These are phyloP conservation scores for Pestalotiopsis sp. DNA, from an alignment of 2,329 filamentous ascomycete species.

Conservation along the genomic window DNA sequence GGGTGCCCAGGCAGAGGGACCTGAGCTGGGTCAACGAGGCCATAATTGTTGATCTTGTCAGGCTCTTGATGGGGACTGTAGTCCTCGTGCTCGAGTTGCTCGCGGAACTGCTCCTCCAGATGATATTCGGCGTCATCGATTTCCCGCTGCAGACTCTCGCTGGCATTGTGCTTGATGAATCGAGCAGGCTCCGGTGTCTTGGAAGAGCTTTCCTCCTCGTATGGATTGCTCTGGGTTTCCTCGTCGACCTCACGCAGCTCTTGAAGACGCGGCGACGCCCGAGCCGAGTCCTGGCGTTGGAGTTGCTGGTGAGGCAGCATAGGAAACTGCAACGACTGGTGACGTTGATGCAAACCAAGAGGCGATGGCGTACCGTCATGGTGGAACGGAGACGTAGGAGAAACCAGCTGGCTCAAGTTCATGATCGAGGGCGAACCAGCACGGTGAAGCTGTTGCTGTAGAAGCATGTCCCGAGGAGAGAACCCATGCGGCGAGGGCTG, in stretches of 20 bases:
- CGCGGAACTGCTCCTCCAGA: constrained; percentile 76
- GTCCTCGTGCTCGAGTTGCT: constrained; percentile 78
- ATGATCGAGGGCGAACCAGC: constrained; percentile 67
- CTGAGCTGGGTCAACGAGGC: constrained; percentile 20
- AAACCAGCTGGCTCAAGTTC: constrained; percentile 58
- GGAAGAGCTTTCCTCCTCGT: constrained; percentile 49
- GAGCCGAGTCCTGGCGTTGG: constrained; percentile 54
- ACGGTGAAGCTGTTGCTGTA: constrained; percentile 54
- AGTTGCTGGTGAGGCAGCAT: constrained; percentile 60
- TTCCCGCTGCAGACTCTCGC: constrained; percentile 78
- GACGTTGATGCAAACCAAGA: constrained; percentile 54
- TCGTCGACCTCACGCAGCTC: constrained; percentile 77
- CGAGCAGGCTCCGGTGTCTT: constrained; percentile 54
- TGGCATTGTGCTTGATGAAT: constrained; percentile 67
- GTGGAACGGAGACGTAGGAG: constrained; percentile 66
- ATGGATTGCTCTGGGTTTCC: constrained; percentile 47
- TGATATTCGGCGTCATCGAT: constrained; percentile 87
- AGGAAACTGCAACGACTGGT: constrained; percentile 62
- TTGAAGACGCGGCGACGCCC: constrained; percentile 65
- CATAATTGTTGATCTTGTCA: constrained; percentile 32
- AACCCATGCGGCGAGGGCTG: constrained; percentile 63
- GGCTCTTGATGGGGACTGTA: constrained; percentile 66
- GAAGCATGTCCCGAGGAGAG: constrained; percentile 58
- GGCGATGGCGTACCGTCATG: constrained; percentile 49
- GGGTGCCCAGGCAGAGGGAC: constrained; percentile 35